phyloP scores from a whole-genome alignment of 1,284 basidiomycete species.

The Moesziomyces globuligerus region DNA sequence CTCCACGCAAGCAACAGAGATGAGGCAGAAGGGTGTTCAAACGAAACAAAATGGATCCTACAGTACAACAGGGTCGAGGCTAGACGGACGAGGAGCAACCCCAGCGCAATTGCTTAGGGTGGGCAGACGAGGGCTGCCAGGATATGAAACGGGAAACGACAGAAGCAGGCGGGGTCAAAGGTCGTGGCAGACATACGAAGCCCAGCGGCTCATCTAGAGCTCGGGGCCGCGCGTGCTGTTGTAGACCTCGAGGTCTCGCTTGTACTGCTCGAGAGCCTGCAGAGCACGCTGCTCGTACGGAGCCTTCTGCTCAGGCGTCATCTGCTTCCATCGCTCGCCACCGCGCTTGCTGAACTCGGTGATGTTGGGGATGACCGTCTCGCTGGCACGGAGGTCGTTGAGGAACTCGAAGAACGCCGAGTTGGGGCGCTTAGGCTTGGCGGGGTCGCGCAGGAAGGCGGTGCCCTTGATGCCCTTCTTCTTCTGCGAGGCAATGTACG shows the following conservation, averaged over 20 bases:
- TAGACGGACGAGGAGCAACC: slow-evolving; percentile 1
- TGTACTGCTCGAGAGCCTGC: slow-evolving; percentile 48
- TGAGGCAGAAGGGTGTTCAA: slow-evolving; percentile 11
- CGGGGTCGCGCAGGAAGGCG: slow-evolving; percentile 54
- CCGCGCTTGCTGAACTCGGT: slow-evolving; percentile 47
- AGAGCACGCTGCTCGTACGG: slow-evolving; percentile 50
- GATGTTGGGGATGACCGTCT: slow-evolving; percentile 34
- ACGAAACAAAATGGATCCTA: slow-evolving; percentile 9
- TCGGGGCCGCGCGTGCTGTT: slow-evolving; percentile 35
- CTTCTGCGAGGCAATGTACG: slow-evolving; percentile 53
- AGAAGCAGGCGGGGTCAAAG: not conserved
- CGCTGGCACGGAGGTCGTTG: slow-evolving; percentile 49
- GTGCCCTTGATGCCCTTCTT: slow-evolving; percentile 53
- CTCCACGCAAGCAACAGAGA: not conserved
- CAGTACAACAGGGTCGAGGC: slow-evolving; percentile 31
- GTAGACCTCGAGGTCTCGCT: slow-evolving; percentile 47
- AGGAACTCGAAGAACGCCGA: slow-evolving; percentile 60
- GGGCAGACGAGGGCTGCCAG: not conserved
- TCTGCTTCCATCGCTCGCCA: slow-evolving; percentile 53
- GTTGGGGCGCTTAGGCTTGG: slow-evolving; percentile 57
- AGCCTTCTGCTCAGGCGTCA: slow-evolving; percentile 49
- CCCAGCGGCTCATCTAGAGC: slow-evolving; percentile 15
- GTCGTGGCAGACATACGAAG: slow-evolving; percentile 16
- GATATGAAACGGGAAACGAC: not conserved
- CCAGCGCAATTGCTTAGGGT: slow-evolving; percentile 2